Base-by-base conservation (phyloP, 371 early-diverging fungal genomes). In the Mucor racemosus region DNA sequence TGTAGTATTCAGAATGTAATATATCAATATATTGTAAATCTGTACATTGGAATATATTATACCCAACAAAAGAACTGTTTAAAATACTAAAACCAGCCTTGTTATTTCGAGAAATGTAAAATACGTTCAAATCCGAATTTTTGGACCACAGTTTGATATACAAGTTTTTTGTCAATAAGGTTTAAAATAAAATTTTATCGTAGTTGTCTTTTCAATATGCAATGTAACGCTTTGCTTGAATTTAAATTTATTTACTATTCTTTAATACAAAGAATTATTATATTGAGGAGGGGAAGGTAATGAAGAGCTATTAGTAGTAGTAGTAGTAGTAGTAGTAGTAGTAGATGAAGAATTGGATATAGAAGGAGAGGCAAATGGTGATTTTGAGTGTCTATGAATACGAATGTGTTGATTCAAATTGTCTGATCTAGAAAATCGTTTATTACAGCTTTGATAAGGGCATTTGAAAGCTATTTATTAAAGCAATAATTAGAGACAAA, bases 371-470 rank as follows among this genome's bases (percentile, higher is more conserved):
- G 39, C 7, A 26, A 48, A 13, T 35, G 56, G 53, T 39, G 41
- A 38, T 21, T 40, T 64, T 36, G 31, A 55, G n/a, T 67, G 54
- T 21, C 73, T 50, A 57, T 73, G 74, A 11, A 69, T 66, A 19
- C 74, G 69, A 7, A 73, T 69, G 33, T 73, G 74, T 44, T 73
- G 74, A 33, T 62, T 66, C 41, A 69, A 31, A 35, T 73, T 73
- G 53, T 73, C 74, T 17, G 74, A 66, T 41, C 74, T 50, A 41
- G 73, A 65, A 36, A 73, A 73, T 21, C 69, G 61, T 42, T 69
- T 73, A 38, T 57, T 63, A 34, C 66, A 69, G 38, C 38, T 60
- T n/a, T 60, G 55, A 50, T 69, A 69, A 26, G 69, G 65, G 40
- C 67, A 73, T 55, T 62, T 54, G 36, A 61, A 68, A 14, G 68